These are phyloP conservation scores for Arxiozyma heterogenica DNA, from an alignment of 1,139 yeast genomes.

Conservation along the genomic window DNA sequence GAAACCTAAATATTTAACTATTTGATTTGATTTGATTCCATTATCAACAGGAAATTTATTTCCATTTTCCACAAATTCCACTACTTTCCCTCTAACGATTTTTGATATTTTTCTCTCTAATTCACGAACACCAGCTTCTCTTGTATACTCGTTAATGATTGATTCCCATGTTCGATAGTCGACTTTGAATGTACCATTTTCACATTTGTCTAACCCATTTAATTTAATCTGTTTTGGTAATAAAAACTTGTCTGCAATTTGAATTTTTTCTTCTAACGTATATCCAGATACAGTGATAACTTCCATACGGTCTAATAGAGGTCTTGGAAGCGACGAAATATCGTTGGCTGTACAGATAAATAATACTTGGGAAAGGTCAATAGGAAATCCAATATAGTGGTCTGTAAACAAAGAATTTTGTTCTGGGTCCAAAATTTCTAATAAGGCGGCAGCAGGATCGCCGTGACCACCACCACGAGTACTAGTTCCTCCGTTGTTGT, in stretches of 20 bases:
- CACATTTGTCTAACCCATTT: conserved; percentile 63
- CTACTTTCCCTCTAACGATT: conserved; percentile 39
- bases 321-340: conserved; percentile 82
- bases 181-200: conserved; percentile 49
- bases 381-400: conserved; percentile 85
- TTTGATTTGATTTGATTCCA: conserved; percentile 25
- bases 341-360: conserved; percentile 97
- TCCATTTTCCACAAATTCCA: conserved; percentile 11
- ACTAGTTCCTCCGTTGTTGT: conserved; percentile 43
- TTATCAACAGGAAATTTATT: neutral
- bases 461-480: conserved; percentile 63
- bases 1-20: conserved; percentile 46
- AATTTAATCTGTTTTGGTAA: conserved; percentile 75
- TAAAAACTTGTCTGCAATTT: conserved; percentile 83
- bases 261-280: conserved; percentile 83
- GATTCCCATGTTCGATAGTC: conserved; percentile 55
- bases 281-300: conserved; percentile 89
- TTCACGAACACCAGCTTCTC: conserved; percentile 94
- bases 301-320: conserved; percentile 94
- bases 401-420: conserved; percentile 86
- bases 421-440: conserved; percentile 91
- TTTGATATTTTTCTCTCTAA: conserved; percentile 80
- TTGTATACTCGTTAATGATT: conserved; percentile 75
- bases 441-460: conserved; percentile 91
- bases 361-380: conserved; percentile 85